Evolutionary conservation across 2,329 filamentous ascomycete genomes (phyloP).

Genomic region (Delphinella strobiligena): DNA sequence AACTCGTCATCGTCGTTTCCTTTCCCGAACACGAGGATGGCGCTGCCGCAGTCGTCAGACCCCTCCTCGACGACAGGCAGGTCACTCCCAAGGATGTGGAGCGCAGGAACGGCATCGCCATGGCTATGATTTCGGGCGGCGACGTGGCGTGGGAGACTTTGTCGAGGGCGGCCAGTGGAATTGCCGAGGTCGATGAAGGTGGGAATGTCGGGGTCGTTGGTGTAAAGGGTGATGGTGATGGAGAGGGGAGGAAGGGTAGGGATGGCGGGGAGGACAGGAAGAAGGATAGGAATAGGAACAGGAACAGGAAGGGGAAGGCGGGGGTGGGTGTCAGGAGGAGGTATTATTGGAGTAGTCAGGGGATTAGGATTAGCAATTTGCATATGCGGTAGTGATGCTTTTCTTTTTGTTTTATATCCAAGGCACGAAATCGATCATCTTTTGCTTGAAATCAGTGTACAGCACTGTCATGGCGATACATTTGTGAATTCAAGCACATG

Average conservation of each 20-base stretch:
- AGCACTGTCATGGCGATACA: too few species aligned
- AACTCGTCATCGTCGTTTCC: conserved; percentile 70
- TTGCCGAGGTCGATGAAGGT: conserved; percentile 13
- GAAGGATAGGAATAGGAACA: conserved; percentile 38
- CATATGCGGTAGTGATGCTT: too few species aligned
- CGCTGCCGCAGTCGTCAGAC: conserved; percentile 36
- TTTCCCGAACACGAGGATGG: conserved; percentile 38
- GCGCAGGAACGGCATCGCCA: conserved; percentile 60
- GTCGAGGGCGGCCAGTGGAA: conserved; percentile 36
- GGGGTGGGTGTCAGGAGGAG: conserved; percentile 64
- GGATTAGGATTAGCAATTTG: conserved; percentile 66
- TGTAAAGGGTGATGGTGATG: not conserved
- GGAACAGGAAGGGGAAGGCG: conserved; percentile 45
- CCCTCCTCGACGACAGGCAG: conserved; percentile 66
- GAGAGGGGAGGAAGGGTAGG: conserved; percentile 1
- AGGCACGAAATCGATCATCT: too few species aligned
- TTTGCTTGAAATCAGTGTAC: too few species aligned
- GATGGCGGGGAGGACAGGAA: conserved; percentile 8
- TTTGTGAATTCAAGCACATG: too few species aligned
- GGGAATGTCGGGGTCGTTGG: conserved; percentile 8
- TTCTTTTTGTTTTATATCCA: too few species aligned
- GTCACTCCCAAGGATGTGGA: conserved; percentile 56
- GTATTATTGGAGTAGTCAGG: conserved; percentile 72
- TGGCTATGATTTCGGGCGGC: conserved; percentile 72
- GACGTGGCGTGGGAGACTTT: conserved; percentile 54